Evolutionary conservation across 768 basidiomycete species (phyloP), one percentile per base, ranked within the genome.

Genomic region (Tubosaeta brunneosetosa): DNA sequence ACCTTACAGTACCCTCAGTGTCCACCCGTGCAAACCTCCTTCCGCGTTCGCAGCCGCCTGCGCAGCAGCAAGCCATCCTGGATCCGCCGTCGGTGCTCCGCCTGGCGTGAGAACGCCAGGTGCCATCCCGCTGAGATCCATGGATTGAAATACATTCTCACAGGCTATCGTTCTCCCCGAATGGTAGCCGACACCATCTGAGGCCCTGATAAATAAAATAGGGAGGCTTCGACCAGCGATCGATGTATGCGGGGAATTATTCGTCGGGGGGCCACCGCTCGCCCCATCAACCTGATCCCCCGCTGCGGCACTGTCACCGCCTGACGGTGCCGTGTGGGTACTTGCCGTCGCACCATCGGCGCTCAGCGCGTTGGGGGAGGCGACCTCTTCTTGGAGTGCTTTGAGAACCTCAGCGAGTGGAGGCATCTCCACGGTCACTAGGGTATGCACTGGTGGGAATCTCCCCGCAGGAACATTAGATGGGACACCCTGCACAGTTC

Each of bases 171-270:
- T 88, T 56, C 89, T 81, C 34, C 90, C 90, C 19, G 91, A 91
- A 66, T 91, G 88, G 66, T 91, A 93, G 4, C 91, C 91, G 29
- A 92, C 83, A n/a, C 91, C 89, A 60, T 93, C 91, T 38, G 74
- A 80, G 14, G 85, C 75, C 31, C 91, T 83, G 52, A 93, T 91
- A 65, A 93, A 92, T 36, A 93, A 66, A 58, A 93, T 64, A 0
- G 91, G 91, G 5, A 93, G 74, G 57, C 78, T 88, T 48, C 85
- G 81, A 8, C 86, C 85, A 3, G 81, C 66, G 44, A 89, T 80
- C n/a, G 81, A 72, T 29, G 81, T 62, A 41, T 77, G 72, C 34
- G 58, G 46, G 16, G 79, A 71, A 51, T 51, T 55, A 51, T 54
- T 62, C 49, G 55, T 50, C 52, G 52, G 51, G 4, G 36, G 61